Percentiles rank a stretch among this genome's conserved stretches.
phyloP scores from a whole-genome alignment of 202 grass and related monocot species.

The Saccharum hybrid region DNA sequence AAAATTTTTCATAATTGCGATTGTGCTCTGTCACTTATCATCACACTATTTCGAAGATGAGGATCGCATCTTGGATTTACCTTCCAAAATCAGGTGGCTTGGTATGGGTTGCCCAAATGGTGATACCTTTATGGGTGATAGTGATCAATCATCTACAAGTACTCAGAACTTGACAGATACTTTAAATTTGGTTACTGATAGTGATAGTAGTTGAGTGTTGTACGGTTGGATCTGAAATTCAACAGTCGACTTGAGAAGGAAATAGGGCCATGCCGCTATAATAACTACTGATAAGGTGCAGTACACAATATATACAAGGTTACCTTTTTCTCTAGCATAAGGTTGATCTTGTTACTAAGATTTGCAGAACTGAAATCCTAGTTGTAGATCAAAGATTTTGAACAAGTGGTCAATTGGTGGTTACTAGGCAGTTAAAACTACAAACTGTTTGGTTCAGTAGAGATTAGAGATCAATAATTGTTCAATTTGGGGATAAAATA shows the following conservation, averaged over 20 bases:
- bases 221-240: constrained; percentile 10
- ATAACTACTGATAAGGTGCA: background rate
- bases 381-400: background rate
- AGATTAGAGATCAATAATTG: background rate
- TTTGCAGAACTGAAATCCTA: constrained; percentile 1
- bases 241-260: background rate
- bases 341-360: background rate
- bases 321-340: background rate
- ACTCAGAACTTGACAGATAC: background rate
- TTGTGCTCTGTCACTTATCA: background rate
- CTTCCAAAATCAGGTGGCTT: background rate
- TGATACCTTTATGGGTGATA: constrained; percentile 9
- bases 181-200: background rate
- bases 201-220: constrained; percentile 26
- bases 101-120: background rate
- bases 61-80: background rate
- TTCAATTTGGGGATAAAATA: background rate
- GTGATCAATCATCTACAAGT: constrained; percentile 11
- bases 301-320: background rate
- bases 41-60: background rate
- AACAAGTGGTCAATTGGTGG: background rate
- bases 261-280: background rate
- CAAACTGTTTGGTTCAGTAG: background rate
- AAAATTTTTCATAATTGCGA: background rate
- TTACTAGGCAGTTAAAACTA: background rate